Evolutionary conservation across 1,284 basidiomycete genomes (phyloP).

Genomic region (Tylopilus sp.): DNA sequence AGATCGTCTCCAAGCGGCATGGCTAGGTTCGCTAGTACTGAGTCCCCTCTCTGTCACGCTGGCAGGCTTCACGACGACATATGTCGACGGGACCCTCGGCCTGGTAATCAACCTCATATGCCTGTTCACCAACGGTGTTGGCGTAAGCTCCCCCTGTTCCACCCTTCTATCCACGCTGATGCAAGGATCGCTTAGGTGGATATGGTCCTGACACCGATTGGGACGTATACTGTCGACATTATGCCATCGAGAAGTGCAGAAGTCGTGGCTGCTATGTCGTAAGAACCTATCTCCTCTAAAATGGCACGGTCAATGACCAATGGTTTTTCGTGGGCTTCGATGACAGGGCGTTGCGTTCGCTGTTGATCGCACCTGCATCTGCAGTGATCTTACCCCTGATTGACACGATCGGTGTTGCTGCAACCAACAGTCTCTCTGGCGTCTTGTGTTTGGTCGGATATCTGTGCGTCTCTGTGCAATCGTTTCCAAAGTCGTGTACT

Average conservation of each 20-base stretch:
- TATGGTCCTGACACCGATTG: slow-evolving; percentile 60
- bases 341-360: slow-evolving; percentile 55
- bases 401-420: slow-evolving; percentile 62
- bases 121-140: slow-evolving; percentile 62
- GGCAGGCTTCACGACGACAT: slow-evolving; percentile 39
- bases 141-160: slow-evolving; percentile 45
- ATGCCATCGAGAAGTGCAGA: slow-evolving; percentile 65
- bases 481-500: background rate
- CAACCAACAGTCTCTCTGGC: slow-evolving; percentile 61
- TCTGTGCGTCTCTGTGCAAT: slow-evolving; percentile 45
- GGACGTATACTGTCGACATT: slow-evolving; percentile 69
- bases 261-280: slow-evolving; percentile 58
- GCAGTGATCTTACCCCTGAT: slow-evolving; percentile 53
- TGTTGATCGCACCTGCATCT: slow-evolving; percentile 42
- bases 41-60: slow-evolving; percentile 45
- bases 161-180: background rate
- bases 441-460: slow-evolving; percentile 57
- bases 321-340: slow-evolving; percentile 1
- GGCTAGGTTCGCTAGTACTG: slow-evolving; percentile 58
- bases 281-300: slow-evolving; percentile 4
- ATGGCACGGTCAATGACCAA: background rate
- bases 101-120: slow-evolving; percentile 54
- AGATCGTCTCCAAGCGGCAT: slow-evolving; percentile 64
- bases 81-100: slow-evolving; percentile 52
- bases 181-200: slow-evolving; percentile 46